Evolutionary conservation across 345 rosid species (phyloP).

Genomic region (Hibiscus trionum): DNA sequence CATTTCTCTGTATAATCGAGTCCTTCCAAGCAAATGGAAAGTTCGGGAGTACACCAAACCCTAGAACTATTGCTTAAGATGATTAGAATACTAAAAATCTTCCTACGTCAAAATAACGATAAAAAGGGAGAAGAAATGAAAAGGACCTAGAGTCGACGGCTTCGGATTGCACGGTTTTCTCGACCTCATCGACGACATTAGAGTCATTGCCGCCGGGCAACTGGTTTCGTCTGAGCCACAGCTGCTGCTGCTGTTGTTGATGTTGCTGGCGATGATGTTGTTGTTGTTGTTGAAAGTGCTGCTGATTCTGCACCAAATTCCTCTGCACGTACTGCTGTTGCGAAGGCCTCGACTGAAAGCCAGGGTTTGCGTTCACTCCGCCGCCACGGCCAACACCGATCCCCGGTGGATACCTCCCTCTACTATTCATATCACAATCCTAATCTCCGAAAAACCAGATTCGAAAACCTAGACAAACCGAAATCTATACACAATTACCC

Average conservation of each 20-base stretch:
- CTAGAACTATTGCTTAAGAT: background rate
- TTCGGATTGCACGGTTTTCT: conserved; percentile 78
- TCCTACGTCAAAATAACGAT: background rate
- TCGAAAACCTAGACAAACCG: background rate
- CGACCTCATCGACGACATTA: conserved; percentile 47
- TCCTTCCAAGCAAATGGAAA: background rate
- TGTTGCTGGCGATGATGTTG: conserved; percentile 37
- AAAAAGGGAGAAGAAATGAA: background rate
- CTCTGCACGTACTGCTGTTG: conserved; percentile 56
- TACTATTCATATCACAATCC: conserved; percentile 61
- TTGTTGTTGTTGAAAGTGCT: conserved; percentile 31
- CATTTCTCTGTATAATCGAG: background rate
- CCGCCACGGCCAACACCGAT: conserved; percentile 64
- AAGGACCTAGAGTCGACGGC: conserved; percentile 67
- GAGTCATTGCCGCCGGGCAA: conserved; percentile 31
- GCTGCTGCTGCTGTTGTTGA: conserved; percentile 35
- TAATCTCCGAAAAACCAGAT: background rate
- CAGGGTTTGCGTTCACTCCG: conserved; percentile 42
- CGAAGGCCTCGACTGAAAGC: conserved; percentile 32
- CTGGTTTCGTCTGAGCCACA: conserved; percentile 63
- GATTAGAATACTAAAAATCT: background rate
- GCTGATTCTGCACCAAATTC: conserved; percentile 36
- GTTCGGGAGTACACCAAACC: background rate
- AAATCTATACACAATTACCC: background rate
- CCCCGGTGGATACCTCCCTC: conserved; percentile 80